Base-by-base conservation (phyloP, 257 asterid species). In the Eucommia ulmoides region DNA sequence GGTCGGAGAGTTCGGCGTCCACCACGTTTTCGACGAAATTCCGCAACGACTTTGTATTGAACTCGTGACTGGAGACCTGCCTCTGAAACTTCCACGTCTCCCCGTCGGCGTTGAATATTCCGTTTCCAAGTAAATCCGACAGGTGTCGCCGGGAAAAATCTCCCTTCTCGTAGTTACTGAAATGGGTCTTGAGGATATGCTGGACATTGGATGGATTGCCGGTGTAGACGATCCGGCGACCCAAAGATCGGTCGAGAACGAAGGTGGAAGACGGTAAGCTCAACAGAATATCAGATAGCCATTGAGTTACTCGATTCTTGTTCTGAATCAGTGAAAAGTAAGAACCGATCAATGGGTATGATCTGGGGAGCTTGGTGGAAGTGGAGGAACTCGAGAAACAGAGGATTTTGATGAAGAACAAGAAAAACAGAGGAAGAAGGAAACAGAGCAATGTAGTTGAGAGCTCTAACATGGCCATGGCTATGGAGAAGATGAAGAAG, bases 41-140 rank as follows among this genome's bases (percentile, higher is more conserved):
- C 1, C 81, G 61, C 2, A 83, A 78, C 0, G 94, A 77, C 1
- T 20, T 69, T 0, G 85, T 78, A 61, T 59, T 80, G 62, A 83
- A 83, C 22, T 83, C 81, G 23, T 76, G 86, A 53, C 81, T 75
- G 7, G 94, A 60, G 12, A 79, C 56, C 48, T 83, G 76, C 17
- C 94, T 44, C 22, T 73, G 83, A 25, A 67, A 66, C 51, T 75
- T 83, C 94, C 93, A 83, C 8, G 20, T 64, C 0, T 61, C 62
- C 0, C 88, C 94, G 19, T 78, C 86, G 8, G 75, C 53, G 25
- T 83, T 83, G 69, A 83, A 75, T 1, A 83, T 78, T 8, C 94
- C 78, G 25, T 78, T 69, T 1, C 93, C 88, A 10, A 83, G 81
- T 8, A 83, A 78, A 46, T 83, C 93, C 0, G 47, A 2, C 19